Evolutionary conservation across 129 eudicot genomes (phyloP).

Genomic region (Chrysanthemum seticuspe): DNA sequence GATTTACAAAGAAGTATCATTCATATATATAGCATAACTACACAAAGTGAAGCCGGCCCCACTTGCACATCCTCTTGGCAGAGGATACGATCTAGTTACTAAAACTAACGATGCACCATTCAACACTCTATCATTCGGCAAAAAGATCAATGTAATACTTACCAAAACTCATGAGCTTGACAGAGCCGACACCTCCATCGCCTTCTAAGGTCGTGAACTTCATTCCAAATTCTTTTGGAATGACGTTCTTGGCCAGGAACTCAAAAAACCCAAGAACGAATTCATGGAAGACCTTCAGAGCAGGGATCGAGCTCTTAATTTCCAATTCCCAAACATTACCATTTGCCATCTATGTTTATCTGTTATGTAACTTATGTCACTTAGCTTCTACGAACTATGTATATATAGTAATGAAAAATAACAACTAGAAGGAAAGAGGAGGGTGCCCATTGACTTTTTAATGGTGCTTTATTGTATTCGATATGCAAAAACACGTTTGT

Average conservation of each 20-base stretch:
- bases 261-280: constrained; percentile 12
- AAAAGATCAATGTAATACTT: background rate
- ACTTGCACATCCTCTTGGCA: no score
- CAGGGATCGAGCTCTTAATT: constrained; percentile 9
- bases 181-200: constrained; percentile 16
- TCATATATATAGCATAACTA: no score
- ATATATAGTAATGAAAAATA: background rate
- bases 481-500: no score
- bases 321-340: constrained; percentile 16
- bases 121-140: no score
- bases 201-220: constrained; percentile 16
- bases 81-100: background rate
- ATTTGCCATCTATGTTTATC: constrained; percentile 9
- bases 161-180: constrained; percentile 18
- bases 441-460: background rate
- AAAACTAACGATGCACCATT: background rate
- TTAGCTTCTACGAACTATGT: background rate
- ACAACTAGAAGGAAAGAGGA: background rate
- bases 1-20: no score
- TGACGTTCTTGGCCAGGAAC: background rate
- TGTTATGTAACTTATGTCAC: background rate
- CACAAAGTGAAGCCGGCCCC: no score
- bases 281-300: constrained; percentile 22
- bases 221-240: constrained; percentile 9
- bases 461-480: no score